Conservation (phyloP, 331 rosid genomes). For the Malus hybrid region DNA sequence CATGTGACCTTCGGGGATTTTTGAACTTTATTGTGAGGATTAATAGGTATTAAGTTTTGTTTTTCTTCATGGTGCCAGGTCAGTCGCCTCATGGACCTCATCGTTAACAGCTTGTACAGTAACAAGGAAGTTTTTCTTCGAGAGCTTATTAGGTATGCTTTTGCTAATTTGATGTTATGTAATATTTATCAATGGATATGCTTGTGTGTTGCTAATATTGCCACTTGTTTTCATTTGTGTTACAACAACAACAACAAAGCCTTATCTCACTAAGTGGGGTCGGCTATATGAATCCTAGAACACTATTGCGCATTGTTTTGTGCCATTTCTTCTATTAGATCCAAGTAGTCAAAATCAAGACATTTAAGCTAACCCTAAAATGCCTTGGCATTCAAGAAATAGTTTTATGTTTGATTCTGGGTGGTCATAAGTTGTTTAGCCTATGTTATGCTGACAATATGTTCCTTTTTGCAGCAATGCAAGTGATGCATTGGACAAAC, state of each 20-base stretch:
- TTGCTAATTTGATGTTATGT: not conserved
- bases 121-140: constrained; percentile 95
- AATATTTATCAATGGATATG: not conserved
- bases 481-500: constrained; percentile 97
- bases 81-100: constrained; percentile 97
- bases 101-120: constrained; percentile 92
- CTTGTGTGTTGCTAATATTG: not conserved
- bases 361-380: not conserved
- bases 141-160: constrained; percentile 78
- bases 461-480: constrained; percentile 59
- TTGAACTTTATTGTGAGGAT: not conserved
- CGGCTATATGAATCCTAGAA: too few species aligned
- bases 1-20: not conserved
- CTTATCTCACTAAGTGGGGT: too few species aligned
- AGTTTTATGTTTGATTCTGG: not conserved
- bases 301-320: too few species aligned
- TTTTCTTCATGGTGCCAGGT: constrained; percentile 45
- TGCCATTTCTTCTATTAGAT: too few species aligned
- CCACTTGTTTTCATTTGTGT: not conserved
- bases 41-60: not conserved
- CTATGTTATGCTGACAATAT: not conserved
- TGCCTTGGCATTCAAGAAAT: not conserved
- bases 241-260: too few species aligned
- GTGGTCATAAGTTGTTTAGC: constrained; percentile 1
- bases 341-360: too few species aligned